These are phyloP conservation scores for Pyrus pyrifolia DNA, from an alignment of 306 rosid species.

Conservation along the genomic window DNA sequence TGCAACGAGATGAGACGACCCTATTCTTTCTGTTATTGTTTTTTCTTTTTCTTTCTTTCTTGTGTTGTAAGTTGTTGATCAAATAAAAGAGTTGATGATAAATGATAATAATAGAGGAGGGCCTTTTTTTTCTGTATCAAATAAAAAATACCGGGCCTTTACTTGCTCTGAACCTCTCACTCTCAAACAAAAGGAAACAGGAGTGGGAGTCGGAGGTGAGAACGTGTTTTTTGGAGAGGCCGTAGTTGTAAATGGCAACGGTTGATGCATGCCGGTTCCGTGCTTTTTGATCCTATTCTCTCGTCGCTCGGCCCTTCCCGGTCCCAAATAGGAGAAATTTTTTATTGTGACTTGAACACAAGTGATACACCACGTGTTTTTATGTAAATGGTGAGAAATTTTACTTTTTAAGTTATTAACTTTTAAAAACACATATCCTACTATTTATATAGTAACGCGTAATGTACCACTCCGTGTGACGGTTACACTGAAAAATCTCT, in stretches of 20 bases:
- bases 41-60: neutral
- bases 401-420: too few relatives aligned
- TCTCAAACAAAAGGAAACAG: neutral
- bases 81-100: neutral
- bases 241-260: neutral
- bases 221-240: neutral
- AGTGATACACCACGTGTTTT: too few relatives aligned
- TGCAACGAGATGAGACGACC: neutral
- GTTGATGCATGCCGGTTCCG: too few relatives aligned
- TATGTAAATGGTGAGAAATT: too few relatives aligned
- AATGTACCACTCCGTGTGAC: rapidly evolving
- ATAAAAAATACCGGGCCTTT: neutral
- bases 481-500: too few relatives aligned
- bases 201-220: neutral
- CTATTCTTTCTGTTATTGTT: neutral
- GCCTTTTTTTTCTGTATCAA: neutral
- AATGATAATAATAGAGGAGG: neutral
- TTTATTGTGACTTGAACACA: too few relatives aligned
- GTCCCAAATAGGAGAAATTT: neutral
- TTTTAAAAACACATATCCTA: too few relatives aligned
- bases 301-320: neutral
- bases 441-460: too few relatives aligned
- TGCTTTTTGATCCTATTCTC: neutral
- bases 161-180: neutral
- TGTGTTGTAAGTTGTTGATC: neutral